Base-by-base conservation (phyloP, 768 basidiomycete species). In the Coprinopsis strossmayeri region DNA sequence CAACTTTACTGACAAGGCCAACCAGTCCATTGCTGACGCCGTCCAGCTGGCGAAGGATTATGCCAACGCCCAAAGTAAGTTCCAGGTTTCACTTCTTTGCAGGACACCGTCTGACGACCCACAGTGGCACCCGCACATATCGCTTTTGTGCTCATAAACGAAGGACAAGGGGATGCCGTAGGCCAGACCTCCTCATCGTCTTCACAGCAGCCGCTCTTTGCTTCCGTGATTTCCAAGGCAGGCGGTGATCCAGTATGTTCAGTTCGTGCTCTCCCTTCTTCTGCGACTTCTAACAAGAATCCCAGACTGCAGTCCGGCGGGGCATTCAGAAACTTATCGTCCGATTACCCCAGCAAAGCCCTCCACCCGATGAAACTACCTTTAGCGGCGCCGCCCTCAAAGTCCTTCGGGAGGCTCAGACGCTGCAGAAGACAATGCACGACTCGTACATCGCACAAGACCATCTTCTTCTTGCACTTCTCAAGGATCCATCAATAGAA, bases 361-460 rank as follows among this genome's bases (percentile, higher is more conserved):
- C 96, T 20, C 73, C 91, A 5, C 95, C 95, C 0, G 86, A 91
- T 44, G 91, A 93, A 40, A 71, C 82, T 3, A 70, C 81, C 1
- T 63, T 91, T 44, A 78, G 82, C 25, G 66, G 77, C 1, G 65
- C 77, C 3, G 58, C 76, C 3, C 57, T 77, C 51, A 80, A 82
- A 59, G 75, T 91, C 34, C 64, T 95, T 24, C 76, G 81, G 9
- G 85, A 87, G 50, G 90, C 91, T 0, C 82, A 87, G 53, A 74
- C 69, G 13, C 66, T 87, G 18, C 86, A 86, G 59, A 91, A 89
- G 72, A 84, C 72, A 2, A 87, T 86, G 84, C 84, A 87, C 60
- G 92, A 94, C 63, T 84, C 84, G 1, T 96, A 90, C 64, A 85
- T 98, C 50, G 92, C 93, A 0, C 88, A 94, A 64, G 92, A 97